Base-by-base conservation (phyloP, 1,284 basidiomycete species). In the Exsudoporus floridanus region DNA sequence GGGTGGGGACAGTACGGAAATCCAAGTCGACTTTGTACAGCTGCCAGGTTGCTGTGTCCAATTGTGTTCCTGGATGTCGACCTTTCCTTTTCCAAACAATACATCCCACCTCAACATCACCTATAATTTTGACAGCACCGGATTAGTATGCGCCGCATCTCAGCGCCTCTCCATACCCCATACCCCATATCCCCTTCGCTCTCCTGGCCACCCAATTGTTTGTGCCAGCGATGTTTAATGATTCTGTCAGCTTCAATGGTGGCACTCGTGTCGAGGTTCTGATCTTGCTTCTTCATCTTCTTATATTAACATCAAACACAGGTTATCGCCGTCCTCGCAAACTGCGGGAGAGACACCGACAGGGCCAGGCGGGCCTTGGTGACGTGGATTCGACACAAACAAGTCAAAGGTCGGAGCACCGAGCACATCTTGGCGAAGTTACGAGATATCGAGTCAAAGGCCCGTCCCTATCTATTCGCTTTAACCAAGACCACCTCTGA, bases 281-380 rank as follows among this genome's bases (percentile, higher is more conserved):
- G 34, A 31, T 43, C 12, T 27, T 6, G 2, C 12, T 7, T 28
- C 7, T 23, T 16, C 21, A 9, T 27, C 5, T 23, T 7, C 12
- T 45, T 9, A 25, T 48, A n/a, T 30, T 53, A 19, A 58, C 16
- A 7, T 42, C 19, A 30, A 21, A 12, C 19, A 56, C 36, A 69
- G 67, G 70, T 69, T 50, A 60, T 72, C 45, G 12, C 69, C 9
- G 69, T 69, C 31, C 55, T 69, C n/a, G 67, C 67, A 1, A 69
- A 72, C 18, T 69, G 67, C 35, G 67, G 67, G 8, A 55, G 58
- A 38, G 69, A 69, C 48, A 67, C 56, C 6, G 57, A 56, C 36
- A 65, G 14, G 35, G 67, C 67, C 12, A 60, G 64, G 35, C 57
- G 56, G 12, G 67, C 70, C 14, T 46, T 69, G 2, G 65, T 72